phyloP scores from a whole-genome alignment of 306 rosid genomes.

The Myrica gale region DNA sequence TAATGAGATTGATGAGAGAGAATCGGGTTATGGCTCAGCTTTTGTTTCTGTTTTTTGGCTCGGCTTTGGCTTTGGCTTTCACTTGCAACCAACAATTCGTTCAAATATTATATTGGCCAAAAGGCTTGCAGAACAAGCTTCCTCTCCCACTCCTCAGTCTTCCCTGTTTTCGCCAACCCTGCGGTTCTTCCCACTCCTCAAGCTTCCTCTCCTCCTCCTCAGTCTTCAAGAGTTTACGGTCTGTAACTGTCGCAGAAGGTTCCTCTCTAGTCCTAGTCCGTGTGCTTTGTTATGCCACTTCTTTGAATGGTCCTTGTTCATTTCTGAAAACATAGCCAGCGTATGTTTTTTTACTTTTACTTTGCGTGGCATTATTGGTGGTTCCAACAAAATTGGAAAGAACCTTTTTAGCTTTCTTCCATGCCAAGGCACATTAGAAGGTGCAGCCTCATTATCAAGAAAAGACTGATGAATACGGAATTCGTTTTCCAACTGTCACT shows the following conservation, averaged over 20 bases:
- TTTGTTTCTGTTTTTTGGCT: too few relatives aligned
- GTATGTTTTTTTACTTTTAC: neutral
- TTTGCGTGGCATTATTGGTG: neutral
- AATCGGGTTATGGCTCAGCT: too few relatives aligned
- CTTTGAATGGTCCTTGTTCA: neutral
- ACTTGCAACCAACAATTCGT: too few relatives aligned
- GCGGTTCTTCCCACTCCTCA: too few relatives aligned
- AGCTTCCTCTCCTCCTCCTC: too few relatives aligned
- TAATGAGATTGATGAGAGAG: too few relatives aligned
- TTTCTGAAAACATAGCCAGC: neutral
- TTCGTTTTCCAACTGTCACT: neutral
- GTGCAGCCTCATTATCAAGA: constrained; percentile 2
- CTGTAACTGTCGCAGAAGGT: neutral
- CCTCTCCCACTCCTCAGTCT: too few relatives aligned
- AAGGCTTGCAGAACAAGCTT: too few relatives aligned
- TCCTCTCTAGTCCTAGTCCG: neutral
- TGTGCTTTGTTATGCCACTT: neutral
- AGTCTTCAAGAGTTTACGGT: neutral
- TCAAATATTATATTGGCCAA: too few relatives aligned
- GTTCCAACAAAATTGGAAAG: neutral
- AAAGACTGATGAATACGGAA: neutral
- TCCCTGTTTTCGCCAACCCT: too few relatives aligned
- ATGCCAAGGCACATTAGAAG: neutral
- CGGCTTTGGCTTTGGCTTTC: too few relatives aligned
- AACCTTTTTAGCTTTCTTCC: neutral